A percentile compares a stretch with the other conserved stretches of the same genome.
phyloP scores from a whole-genome alignment of 306 rosid species.

The Glycine tomentella region DNA sequence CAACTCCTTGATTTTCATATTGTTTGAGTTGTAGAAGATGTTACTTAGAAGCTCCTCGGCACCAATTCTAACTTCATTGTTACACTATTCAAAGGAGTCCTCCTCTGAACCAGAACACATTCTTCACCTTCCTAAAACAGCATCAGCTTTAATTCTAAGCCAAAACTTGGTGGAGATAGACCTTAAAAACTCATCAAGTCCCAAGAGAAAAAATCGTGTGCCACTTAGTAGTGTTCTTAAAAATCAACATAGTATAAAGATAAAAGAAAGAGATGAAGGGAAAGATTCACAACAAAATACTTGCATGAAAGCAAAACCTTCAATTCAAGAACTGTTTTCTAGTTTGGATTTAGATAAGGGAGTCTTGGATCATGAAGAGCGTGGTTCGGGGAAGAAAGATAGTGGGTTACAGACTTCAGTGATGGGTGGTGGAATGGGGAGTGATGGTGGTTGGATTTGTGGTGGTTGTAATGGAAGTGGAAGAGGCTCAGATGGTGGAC shows the following conservation, averaged over 20 bases:
- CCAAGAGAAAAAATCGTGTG: constrained; percentile 42
- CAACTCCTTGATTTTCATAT: background rate
- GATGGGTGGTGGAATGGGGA: constrained; percentile 59
- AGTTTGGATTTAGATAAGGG: constrained; percentile 58
- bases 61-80: constrained; percentile 67
- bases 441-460: constrained; percentile 55
- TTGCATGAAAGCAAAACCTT: constrained; percentile 34
- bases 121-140: constrained; percentile 57
- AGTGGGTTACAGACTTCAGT: constrained; percentile 53
- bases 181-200: constrained; percentile 41
- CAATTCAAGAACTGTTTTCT: constrained; percentile 49
- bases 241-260: constrained; percentile 30
- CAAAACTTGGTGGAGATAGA: constrained; percentile 47
- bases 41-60: constrained; percentile 72
- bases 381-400: constrained; percentile 36
- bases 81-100: constrained; percentile 52
- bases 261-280: constrained; percentile 45
- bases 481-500: constrained; percentile 49
- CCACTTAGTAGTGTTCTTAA: constrained; percentile 22
- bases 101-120: constrained; percentile 52
- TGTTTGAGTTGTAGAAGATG: constrained; percentile 52
- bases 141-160: constrained; percentile 52
- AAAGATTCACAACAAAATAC: constrained; percentile 36
- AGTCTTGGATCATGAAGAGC: constrained; percentile 38
- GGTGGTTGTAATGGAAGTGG: constrained; percentile 56